Conservation (phyloP, 139 green algal species). For the Pedinophyceae sp. region DNA sequence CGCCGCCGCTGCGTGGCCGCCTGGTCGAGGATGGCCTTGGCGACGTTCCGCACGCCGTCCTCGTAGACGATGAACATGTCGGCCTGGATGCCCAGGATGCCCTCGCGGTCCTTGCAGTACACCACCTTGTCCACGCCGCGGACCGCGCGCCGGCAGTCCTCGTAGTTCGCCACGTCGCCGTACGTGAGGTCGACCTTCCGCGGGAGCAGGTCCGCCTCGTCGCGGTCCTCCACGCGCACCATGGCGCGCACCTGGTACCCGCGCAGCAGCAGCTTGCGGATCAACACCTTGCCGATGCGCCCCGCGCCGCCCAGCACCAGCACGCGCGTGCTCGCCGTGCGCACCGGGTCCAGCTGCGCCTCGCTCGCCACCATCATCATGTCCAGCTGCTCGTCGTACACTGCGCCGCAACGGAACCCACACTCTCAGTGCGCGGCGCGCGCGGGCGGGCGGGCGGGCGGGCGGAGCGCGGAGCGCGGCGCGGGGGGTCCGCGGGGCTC, state of each 20-base stretch:
- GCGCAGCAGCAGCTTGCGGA: conserved; percentile 89
- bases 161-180: conserved; percentile 70
- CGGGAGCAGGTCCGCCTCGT: background rate
- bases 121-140: conserved; percentile 82
- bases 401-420: background rate
- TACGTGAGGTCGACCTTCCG: conserved; percentile 29
- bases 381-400: background rate
- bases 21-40: background rate
- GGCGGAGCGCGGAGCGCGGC: conserved; percentile 12
- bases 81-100: background rate
- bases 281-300: conserved; percentile 70
- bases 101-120: conserved; percentile 32
- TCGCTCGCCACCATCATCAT: conserved; percentile 5
- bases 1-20: conserved; percentile 2
- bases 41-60: background rate
- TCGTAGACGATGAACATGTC: conserved; percentile 1
- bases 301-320: conserved; percentile 88
- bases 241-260: conserved; percentile 71
- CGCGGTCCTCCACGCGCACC: conserved; percentile 27
- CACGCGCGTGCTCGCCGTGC: conserved; percentile 69
- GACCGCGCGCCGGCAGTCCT: conserved; percentile 50
- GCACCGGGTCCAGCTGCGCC: conserved; percentile 40
- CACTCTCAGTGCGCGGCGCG: conserved; percentile 10
- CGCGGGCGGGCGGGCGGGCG: conserved; percentile 14
- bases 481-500: background rate